Percentiles rank a stretch among this genome's conserved stretches.
phyloP scores from a whole-genome alignment of 2,329 filamentous ascomycete genomes.

The Nemania sp. region DNA sequence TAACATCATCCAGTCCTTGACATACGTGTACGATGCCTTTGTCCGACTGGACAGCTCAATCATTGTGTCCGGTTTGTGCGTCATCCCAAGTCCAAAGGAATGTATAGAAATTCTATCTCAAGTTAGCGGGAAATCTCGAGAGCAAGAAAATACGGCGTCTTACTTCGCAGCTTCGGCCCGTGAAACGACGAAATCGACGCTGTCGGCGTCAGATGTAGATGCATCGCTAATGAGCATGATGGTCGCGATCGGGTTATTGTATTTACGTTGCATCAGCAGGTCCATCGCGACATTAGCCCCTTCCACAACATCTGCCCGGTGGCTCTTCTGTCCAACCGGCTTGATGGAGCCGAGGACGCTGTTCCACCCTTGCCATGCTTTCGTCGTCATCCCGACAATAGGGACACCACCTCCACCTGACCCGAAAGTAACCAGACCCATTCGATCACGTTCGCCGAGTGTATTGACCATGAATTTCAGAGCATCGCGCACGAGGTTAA shows the following conservation, averaged over 20 bases:
- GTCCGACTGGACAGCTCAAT: constrained; percentile 94
- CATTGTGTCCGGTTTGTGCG: constrained; percentile 98
- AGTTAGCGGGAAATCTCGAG: constrained; percentile 32
- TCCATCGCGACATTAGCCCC: constrained; percentile 99
- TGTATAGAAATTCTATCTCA: constrained; percentile 80
- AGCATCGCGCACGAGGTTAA: constrained; percentile 88
- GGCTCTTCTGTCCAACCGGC: constrained; percentile 93
- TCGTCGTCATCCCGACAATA: constrained; percentile 97
- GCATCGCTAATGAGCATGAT: constrained; percentile 98
- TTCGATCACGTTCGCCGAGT: constrained; percentile 89
- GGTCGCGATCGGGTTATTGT: constrained; percentile 91
- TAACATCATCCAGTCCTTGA: constrained; percentile 99
- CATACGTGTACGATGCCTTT: constrained; percentile 96
- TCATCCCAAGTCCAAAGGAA: constrained; percentile 94
- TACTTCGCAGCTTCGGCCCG: constrained; percentile 95
- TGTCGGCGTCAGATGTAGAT: constrained; percentile 89
- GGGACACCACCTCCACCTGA: constrained; percentile 92
- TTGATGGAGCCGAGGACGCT: constrained; percentile 86
- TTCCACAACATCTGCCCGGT: constrained; percentile 94
- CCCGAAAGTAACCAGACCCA: constrained; percentile 96
- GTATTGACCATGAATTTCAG: constrained; percentile 89
- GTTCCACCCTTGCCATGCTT: constrained; percentile 89
- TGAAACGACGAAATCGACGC: constrained; percentile 96
- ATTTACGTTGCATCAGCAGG: constrained; percentile 94
- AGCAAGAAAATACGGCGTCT: constrained; percentile 43